Evolutionary conservation across 371 early-diverging fungal species (phyloP), one percentile per base, ranked within the genome.

Genomic region (Chytridiales sp.): DNA sequence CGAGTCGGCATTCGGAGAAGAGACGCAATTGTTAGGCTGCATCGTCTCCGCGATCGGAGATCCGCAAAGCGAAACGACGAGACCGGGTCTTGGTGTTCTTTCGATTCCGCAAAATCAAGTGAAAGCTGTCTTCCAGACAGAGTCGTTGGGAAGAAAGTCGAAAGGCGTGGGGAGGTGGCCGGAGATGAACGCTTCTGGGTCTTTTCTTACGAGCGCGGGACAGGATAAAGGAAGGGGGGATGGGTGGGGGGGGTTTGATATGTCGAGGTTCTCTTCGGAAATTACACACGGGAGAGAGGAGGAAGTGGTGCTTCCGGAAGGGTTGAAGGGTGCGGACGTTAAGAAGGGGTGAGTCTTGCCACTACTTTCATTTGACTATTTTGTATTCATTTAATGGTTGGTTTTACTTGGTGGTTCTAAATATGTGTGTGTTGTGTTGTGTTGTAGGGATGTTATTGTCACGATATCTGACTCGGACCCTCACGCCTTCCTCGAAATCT

Each of bases 401-500:
- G 21, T 27, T 31, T 24, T 36, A 2, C 9, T 44, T n/a, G 3
- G 11, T 5, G 17, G 39, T 31, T 36, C 6, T 17, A 29, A 35
- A 4, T 4, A n/a, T n/a, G n/a, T n/a, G n/a, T 9, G 8, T 59
- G 35, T 3, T 35, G 22, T 4, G 26, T 19, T 21, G 30, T 19
- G 31, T 29, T 47, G 35, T 30, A 66, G 47, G 17, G n/a, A 40
- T 35, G 27, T 68, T 17, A 17, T 84, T 5, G 65, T 85, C 21
- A 65, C 80, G 32, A 72, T 85, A 19, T 79, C 85, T 4, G 87
- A 88, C 67, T 61, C 77, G 41, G 87, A 88, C 34, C 85, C 86
- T 3, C 81, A 87, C 53, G 74, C 84, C 44, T 65, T 87, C 26
- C 60, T 85, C 22, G 75, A 80, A 15, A 64, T 79, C 1, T 56